Evolutionary conservation across 2,329 filamentous ascomycete species (phyloP), one percentile per base, ranked within the genome.

Genomic region (Pseudogymnoascus sp.): DNA sequence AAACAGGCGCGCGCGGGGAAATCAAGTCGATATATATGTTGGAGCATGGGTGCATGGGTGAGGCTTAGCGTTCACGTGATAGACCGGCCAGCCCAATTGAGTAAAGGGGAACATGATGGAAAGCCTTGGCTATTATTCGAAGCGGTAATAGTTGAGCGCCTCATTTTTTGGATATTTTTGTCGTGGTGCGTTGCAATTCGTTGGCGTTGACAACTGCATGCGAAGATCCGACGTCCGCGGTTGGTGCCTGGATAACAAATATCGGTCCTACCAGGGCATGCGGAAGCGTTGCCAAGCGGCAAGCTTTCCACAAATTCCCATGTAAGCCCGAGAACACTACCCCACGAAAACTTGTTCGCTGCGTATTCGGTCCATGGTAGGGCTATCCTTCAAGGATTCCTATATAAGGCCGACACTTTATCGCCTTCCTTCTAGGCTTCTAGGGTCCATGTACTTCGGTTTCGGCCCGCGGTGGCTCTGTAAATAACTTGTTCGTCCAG

Each of bases 1-100:
- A 62, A 39, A 36, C 35, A 17, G 44, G 47, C 61, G 24, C 33
- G 29, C 47, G 60, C 47, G 60, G 31, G 65, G 37, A 71, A 71
- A 44, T 36, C 33, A 21, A 40, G 29, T 59, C 35, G 57, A 37
- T 59, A 59, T 59, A 59, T 59, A 59, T 40, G 33, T 59, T 59
- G 33, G 57, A 40, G 6, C 47, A 54, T 33, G 47, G 47, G 29
- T 54, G 47, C 29, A 54, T 54, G 47, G 47, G 47, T 54, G 47
- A 54, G 47, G 47, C 47, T 54, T 54, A 54, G 47, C 47, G 47
- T 54, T 54, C 47, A 54, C 47, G 47, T 54, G 47, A 54, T 54
- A 5, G 47, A 11, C 9, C 47, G 47, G 47, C 47, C 47, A 54
- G 47, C 47, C 47, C 47, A 54, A 54, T 54, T 54, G 47, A 35